Evolutionary conservation across 1,284 basidiomycete genomes (phyloP), one percentile per base, ranked within the genome.

Genomic region (Trichosporon sp.): DNA sequence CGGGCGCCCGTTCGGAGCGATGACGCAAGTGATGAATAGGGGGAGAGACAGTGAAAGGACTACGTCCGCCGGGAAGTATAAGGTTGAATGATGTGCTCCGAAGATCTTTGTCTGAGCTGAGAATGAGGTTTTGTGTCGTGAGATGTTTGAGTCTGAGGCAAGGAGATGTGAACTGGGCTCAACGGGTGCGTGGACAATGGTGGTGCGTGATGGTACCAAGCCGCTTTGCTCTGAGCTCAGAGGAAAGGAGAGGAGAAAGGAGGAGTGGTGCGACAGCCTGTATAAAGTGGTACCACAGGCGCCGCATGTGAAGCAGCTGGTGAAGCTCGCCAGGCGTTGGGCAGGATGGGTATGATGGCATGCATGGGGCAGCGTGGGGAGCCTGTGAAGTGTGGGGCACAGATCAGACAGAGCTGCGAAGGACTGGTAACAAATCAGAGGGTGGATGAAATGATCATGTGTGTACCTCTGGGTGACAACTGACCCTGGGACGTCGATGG

Each of bases 401-500:
- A 54, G 35, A 37, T 7, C 35, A 7, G 8, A 54, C 51, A 54
- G 35, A 37, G 8, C 4, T 37, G 8, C 35, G 35, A 21, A 54
- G 21, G 19, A 54, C n/a, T 54, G 51, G 51, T 54, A 54, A 54
- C 51, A 26, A 54, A 26, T 54, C 19, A 54, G 19, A 54, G 51
- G 51, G 51, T 54, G 19, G 43, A 54, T 54, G 51, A 54, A 54
- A 54, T 54, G 51, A 21, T 54, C 51, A 54, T 54, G 51, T 54
- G 51, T 54, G 21, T 26, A 26, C 26, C 51, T 19, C 26, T 54
- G 51, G 8, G 51, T 21, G 19, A 21, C 51, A 19, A 16, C 46
- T 4, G 46, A 48, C 46, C 46, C 46, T 48, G 46, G 46, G 16
- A 12, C 46, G 11, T 40, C 38, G 38, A 10, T 40, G 38, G 38